These are phyloP conservation scores for Huntiella savannae DNA, from an alignment of 2,329 filamentous ascomycete genomes.

Conservation along the genomic window DNA sequence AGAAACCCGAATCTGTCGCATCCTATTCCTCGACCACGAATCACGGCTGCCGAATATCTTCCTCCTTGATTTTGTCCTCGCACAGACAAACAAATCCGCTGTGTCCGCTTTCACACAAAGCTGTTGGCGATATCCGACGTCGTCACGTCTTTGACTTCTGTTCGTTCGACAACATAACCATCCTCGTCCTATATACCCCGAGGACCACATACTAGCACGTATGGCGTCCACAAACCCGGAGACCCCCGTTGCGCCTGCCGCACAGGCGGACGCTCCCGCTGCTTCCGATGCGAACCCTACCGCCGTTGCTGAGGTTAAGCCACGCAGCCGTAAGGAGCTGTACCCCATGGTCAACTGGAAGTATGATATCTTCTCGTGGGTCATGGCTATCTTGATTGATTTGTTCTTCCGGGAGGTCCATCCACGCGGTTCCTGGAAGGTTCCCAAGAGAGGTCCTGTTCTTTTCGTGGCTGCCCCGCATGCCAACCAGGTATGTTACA, in stretches of 20 bases:
- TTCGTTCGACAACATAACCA: too few relatives aligned
- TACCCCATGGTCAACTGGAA: constrained; percentile 54
- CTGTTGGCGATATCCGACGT: background rate
- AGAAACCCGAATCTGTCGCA: too few relatives aligned
- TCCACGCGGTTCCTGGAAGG: constrained; percentile 84
- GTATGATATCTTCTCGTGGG: constrained; percentile 62
- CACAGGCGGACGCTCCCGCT: background rate
- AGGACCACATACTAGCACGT: background rate
- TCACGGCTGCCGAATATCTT: too few relatives aligned
- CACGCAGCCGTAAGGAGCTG: constrained; percentile 28
- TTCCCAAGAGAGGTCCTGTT: constrained; percentile 71
- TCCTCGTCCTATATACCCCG: background rate
- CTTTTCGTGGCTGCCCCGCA: constrained; percentile 94
- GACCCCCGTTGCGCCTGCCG: background rate
- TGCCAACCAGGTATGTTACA: constrained; percentile 60
- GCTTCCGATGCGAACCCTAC: background rate
- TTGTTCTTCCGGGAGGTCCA: constrained; percentile 98
- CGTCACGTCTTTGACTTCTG: too few relatives aligned
- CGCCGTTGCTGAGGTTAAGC: background rate
- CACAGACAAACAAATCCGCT: too few relatives aligned
- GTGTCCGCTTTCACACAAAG: too few relatives aligned
- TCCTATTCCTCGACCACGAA: too few relatives aligned
- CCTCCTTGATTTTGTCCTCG: too few relatives aligned
- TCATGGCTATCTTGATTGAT: constrained; percentile 68
- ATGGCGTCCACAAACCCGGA: background rate